These are phyloP conservation scores for Cyclotella choctawhatcheeana DNA, from an alignment of 108 stramenopile species.

Conservation along the genomic window DNA sequence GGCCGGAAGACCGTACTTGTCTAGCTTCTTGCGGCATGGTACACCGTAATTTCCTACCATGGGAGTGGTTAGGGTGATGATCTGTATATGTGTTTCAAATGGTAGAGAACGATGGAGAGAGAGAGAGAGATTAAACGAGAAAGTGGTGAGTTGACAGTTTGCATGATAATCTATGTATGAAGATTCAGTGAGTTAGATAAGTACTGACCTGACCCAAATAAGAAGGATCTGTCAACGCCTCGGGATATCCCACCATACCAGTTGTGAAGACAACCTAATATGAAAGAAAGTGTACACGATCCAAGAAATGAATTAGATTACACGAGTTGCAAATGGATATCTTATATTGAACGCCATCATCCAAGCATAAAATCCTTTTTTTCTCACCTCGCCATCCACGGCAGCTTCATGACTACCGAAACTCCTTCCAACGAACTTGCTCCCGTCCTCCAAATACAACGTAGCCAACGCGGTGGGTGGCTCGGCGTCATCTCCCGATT, in stretches of 20 bases:
- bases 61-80: constrained; percentile 92
- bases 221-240: constrained; percentile 98
- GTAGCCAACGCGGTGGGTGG: constrained; percentile 76
- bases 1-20: constrained; percentile 89
- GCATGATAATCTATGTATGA: background rate
- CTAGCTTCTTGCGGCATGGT: constrained; percentile 80
- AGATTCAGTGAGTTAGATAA: background rate
- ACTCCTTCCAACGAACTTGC: constrained; percentile 67
- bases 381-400: constrained; percentile 86
- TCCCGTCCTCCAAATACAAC: constrained; percentile 86
- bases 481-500: constrained; percentile 72
- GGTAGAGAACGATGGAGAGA: too few species aligned
- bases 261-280: constrained; percentile 98
- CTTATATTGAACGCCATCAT: too few species aligned
- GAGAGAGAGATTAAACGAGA: too few species aligned
- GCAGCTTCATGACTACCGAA: constrained; percentile 76
- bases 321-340: background rate
- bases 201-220: constrained; percentile 92
- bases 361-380: background rate
- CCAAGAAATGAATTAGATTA: constrained; percentile 4
- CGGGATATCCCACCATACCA: constrained; percentile 99
- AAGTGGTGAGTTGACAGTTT: too few species aligned
- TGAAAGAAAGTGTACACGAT: background rate
- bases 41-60: constrained; percentile 99
- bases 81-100: too few species aligned